A percentile compares a stretch with the other conserved stretches of the same genome.
These are phyloP conservation scores for Isabelozyma heimii DNA, from an alignment of 805 yeast genomes.

Conservation along the genomic window DNA sequence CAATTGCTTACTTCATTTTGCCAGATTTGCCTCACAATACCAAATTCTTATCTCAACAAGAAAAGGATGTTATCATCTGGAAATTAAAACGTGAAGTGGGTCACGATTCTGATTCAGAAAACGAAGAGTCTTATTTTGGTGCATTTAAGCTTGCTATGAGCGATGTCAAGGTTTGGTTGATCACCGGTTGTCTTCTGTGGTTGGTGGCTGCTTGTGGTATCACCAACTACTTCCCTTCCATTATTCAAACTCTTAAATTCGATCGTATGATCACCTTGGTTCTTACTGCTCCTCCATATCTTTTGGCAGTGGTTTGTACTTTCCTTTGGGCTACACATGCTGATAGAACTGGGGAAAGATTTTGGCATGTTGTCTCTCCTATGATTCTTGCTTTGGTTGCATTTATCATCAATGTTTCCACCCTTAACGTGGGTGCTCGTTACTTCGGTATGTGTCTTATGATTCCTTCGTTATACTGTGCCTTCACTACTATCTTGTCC, in stretches of 20 bases:
- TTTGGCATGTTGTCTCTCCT: slow-evolving; percentile 47
- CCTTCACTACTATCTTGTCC: slow-evolving; percentile 50
- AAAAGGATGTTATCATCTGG: slow-evolving; percentile 42
- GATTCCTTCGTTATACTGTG: slow-evolving; percentile 55
- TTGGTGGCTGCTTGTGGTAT: slow-evolving; percentile 61
- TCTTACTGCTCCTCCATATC: slow-evolving; percentile 59
- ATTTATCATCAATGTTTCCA: slow-evolving; percentile 48
- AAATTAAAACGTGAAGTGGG: slow-evolving; percentile 41
- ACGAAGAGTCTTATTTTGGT: slow-evolving; percentile 33
- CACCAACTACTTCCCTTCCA: slow-evolving; percentile 60
- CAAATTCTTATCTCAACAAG: slow-evolving; percentile 42
- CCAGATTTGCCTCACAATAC: slow-evolving; percentile 56
- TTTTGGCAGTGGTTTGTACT: slow-evolving; percentile 49
- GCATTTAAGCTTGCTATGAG: slow-evolving; percentile 34
- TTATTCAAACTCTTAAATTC: slow-evolving; percentile 55
- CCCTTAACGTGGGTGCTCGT: slow-evolving; percentile 54
- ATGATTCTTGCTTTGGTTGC: slow-evolving; percentile 40
- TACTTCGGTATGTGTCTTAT: slow-evolving; percentile 59
- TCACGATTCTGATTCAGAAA: slow-evolving; percentile 32
- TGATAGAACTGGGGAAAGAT: slow-evolving; percentile 54
- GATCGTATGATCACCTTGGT: slow-evolving; percentile 48
- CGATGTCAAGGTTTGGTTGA: slow-evolving; percentile 48
- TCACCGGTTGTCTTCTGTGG: slow-evolving; percentile 42
- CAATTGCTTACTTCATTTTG: slow-evolving; percentile 44
- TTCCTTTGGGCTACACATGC: slow-evolving; percentile 56